phyloP scores from a whole-genome alignment of 345 rosid species.

The Eucalyptus caleyi region DNA sequence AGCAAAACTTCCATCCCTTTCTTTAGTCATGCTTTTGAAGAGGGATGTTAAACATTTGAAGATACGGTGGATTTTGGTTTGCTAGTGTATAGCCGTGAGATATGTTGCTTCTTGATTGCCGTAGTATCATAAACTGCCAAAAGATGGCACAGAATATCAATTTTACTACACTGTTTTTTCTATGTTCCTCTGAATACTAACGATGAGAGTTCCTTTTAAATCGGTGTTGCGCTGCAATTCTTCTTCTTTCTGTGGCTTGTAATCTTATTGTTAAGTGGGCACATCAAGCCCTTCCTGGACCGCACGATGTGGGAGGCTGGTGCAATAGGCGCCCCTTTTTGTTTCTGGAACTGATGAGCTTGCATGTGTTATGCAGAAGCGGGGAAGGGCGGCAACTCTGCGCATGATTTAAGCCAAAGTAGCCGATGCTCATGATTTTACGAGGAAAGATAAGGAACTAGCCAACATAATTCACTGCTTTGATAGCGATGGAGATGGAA shows the following conservation, averaged over 20 bases:
- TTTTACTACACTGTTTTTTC: not conserved
- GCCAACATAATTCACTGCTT: too few species aligned
- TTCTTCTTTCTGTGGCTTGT: not conserved
- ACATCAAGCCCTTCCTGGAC: too few species aligned
- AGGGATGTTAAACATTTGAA: not conserved
- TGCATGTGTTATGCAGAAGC: conserved; percentile 17
- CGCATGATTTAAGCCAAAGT: conserved; percentile 40
- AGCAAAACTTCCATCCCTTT: not conserved
- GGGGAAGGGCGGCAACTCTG: conserved; percentile 46
- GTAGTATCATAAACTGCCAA: not conserved
- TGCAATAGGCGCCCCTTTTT: too few species aligned
- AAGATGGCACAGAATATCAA: not conserved
- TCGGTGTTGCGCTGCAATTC: not conserved
- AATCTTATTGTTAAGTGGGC: not conserved
- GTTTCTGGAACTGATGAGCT: not conserved
- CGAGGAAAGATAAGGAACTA: conserved; percentile 48
- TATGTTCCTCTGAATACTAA: not conserved
- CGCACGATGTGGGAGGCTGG: too few species aligned
- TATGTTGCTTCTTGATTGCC: not conserved
- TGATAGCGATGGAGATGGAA: too few species aligned
- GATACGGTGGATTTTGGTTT: not conserved
- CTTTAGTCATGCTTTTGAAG: not conserved
- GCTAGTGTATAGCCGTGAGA: not conserved
- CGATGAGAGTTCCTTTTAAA: not conserved
- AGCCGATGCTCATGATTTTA: conserved; percentile 58